Base-by-base conservation (phyloP, 768 basidiomycete genomes). In the Strobilomyces echinocephalus region DNA sequence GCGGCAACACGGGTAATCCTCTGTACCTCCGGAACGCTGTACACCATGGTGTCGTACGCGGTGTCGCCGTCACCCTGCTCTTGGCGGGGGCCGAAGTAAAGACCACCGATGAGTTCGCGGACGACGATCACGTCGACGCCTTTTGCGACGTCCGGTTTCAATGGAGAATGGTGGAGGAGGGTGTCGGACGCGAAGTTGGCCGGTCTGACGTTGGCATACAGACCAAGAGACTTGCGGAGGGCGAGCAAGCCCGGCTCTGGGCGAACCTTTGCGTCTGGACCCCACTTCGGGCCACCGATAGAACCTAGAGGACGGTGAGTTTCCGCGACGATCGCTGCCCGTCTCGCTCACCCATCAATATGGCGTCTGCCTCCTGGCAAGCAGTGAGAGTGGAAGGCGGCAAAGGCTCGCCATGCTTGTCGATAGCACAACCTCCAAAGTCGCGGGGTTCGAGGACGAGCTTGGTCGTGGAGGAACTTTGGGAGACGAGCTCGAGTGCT, bases 281-380 rank as follows among this genome's bases (percentile, higher is more conserved):
- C 95, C 97, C 97, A 99, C 73, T 97, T 97, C 14, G 97, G 97
- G n/a, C 97, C 97, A 54, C 97, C 97, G 60, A 98, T 90, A 18
- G 95, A 87, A 60, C 95, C 95, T 97, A 52, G 16, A n/a, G 20
- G 20, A 39, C 33, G 48, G 42, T 63, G 38, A 59, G 53, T 38
- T 35, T 4, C 2, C 18, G 18, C 35, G n/a, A 38, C 16, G 1
- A 34, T 36, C 2, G 21, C 26, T 15, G 20, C 8, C n/a, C n/a
- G 39, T 46, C 30, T 21, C 8, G 62, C 79, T 46, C 63, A 93
- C 97, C 97, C 83, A 99, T 85, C 30, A 99, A 76, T 60, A 99
- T 91, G 15, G 95, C 97, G 73, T 98, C 95, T 5, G 95, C 95
- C 65, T 86, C 81, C 67, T 90, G 79, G 73, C 95, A 97, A 18